phyloP scores from a whole-genome alignment of 2,329 filamentous ascomycete species.

The Hypoxylon sp. region DNA sequence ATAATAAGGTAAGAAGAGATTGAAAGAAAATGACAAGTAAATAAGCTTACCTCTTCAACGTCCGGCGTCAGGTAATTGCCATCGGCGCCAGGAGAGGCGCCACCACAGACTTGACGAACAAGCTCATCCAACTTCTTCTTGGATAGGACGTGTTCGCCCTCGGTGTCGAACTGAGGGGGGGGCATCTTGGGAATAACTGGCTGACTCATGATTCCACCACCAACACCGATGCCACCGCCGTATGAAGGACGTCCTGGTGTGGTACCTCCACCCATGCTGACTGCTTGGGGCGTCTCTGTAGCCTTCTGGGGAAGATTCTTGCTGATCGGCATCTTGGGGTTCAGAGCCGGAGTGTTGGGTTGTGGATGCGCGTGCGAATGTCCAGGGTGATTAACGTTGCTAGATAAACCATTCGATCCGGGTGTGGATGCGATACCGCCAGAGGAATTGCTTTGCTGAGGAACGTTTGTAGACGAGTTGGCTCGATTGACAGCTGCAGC shows the following conservation, averaged over 20 bases:
- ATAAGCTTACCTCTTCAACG: slow-evolving; percentile 83
- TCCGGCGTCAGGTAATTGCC: slow-evolving; percentile 85
- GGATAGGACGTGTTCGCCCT: slow-evolving; percentile 91
- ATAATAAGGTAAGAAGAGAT: slow-evolving; percentile 7
- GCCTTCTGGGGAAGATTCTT: slow-evolving; percentile 77
- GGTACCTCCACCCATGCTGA: slow-evolving; percentile 70
- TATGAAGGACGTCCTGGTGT: slow-evolving; percentile 81
- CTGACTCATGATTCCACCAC: slow-evolving; percentile 81
- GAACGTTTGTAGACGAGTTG: slow-evolving; percentile 44
- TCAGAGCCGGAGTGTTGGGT: slow-evolving; percentile 52
- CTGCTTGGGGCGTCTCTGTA: slow-evolving; percentile 75
- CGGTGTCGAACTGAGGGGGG: slow-evolving; percentile 86
- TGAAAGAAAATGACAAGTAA: slow-evolving; percentile 5
- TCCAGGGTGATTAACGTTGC: slow-evolving; percentile 47
- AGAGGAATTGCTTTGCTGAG: slow-evolving; percentile 41
- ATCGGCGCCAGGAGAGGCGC: slow-evolving; percentile 74
- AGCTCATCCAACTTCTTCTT: slow-evolving; percentile 98
- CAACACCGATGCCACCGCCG: slow-evolving; percentile 78
- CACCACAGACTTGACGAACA: slow-evolving; percentile 90
- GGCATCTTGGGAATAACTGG: slow-evolving; percentile 85
- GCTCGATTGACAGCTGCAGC: slow-evolving; percentile 46
- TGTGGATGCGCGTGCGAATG: slow-evolving; percentile 61
- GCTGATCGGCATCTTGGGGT: slow-evolving; percentile 80
- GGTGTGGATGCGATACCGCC: slow-evolving; percentile 39
- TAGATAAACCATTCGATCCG: slow-evolving; percentile 36